phyloP scores from a whole-genome alignment of 2,329 filamentous ascomycete genomes.

The Penicillium griseofulvum region DNA sequence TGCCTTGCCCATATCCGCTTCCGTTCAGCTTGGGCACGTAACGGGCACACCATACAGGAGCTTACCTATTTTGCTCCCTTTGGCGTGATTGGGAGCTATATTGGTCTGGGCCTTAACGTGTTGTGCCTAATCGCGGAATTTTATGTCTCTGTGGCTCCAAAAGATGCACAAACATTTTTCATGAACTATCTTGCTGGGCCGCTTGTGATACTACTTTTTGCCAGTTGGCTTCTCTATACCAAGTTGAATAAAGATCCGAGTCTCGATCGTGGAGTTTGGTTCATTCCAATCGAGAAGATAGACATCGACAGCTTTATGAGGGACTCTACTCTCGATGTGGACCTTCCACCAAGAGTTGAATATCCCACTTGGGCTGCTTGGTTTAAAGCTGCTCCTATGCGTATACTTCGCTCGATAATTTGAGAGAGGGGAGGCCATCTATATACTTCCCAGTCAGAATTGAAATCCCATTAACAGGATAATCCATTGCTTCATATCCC shows the following conservation, averaged over 20 bases:
- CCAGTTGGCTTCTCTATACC: conserved; percentile 27
- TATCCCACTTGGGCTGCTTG: conserved; percentile 24
- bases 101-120: conserved; percentile 58
- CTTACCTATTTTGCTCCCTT: conserved; percentile 62
- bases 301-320: conserved; percentile 21
- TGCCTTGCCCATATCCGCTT: conserved; percentile 68
- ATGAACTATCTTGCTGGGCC: conserved; percentile 44
- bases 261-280: conserved; percentile 22
- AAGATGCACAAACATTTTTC: conserved; percentile 47
- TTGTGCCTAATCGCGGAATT: conserved; percentile 54
- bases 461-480: neutral
- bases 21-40: conserved; percentile 57
- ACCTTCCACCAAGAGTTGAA: conserved; percentile 20
- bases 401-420: conserved; percentile 17
- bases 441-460: neutral
- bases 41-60: conserved; percentile 62
- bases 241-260: conserved; percentile 18
- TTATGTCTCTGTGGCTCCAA: conserved; percentile 29
- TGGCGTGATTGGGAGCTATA: conserved; percentile 61
- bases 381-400: conserved; percentile 21
- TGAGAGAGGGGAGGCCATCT: neutral
- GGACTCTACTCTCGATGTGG: conserved; percentile 21
- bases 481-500: no score
- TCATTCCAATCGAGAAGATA: conserved; percentile 18
- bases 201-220: conserved; percentile 38